A percentile compares a stretch with the other conserved stretches of the same genome.
These are phyloP conservation scores for Penicillium sp. DNA, from an alignment of 2,329 filamentous ascomycete species.

Conservation along the genomic window DNA sequence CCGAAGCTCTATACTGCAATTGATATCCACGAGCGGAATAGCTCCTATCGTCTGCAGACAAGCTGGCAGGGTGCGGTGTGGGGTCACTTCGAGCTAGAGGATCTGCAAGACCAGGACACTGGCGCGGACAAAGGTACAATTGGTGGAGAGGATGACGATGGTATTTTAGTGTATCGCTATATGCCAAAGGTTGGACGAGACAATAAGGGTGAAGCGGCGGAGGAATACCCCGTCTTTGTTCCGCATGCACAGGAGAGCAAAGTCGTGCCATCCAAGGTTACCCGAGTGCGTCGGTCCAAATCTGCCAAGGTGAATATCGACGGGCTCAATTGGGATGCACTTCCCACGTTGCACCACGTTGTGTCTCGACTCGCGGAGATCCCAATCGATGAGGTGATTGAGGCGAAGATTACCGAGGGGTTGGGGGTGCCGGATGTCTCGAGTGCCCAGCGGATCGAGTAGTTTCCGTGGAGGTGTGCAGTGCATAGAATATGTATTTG, in stretches of 20 bases:
- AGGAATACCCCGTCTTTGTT: constrained; percentile 56
- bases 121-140: constrained; percentile 25
- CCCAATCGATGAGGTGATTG: constrained; percentile 61
- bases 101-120: constrained; percentile 34
- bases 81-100: constrained; percentile 43
- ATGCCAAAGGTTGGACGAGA: constrained; percentile 59
- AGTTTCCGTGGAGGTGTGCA: not conserved
- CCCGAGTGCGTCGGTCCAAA: constrained; percentile 30
- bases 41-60: constrained; percentile 45
- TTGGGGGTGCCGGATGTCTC: constrained; percentile 51
- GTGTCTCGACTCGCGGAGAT: constrained; percentile 57
- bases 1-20: constrained; percentile 62
- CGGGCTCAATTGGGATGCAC: constrained; percentile 54
- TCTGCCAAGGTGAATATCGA: constrained; percentile 55
- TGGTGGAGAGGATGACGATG: constrained; percentile 44
- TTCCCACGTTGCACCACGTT: constrained; percentile 67
- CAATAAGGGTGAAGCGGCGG: constrained; percentile 56
- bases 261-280: constrained; percentile 30
- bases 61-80: constrained; percentile 51
- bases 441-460: constrained; percentile 31
- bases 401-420: constrained; percentile 61
- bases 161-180: constrained; percentile 61
- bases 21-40: constrained; percentile 44
- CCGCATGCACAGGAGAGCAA: constrained; percentile 39
- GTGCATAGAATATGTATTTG: not conserved